Conservation (phyloP, 257 asterid species). For the Solanum bukasovii region DNA sequence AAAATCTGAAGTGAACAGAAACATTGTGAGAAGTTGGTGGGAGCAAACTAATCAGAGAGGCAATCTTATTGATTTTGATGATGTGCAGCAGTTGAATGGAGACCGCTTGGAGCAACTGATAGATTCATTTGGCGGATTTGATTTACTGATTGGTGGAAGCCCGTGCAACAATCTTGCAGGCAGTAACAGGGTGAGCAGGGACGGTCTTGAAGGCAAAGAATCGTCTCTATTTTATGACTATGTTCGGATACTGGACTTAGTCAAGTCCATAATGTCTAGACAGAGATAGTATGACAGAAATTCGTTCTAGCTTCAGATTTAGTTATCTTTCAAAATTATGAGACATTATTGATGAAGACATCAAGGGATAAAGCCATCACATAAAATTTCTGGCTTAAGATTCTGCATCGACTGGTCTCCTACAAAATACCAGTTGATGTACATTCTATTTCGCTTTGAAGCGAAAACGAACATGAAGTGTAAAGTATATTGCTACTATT, state of each 20-base stretch:
- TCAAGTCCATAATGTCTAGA: not conserved
- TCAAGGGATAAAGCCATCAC: not conserved
- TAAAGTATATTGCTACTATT: not conserved
- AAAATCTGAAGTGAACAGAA: not conserved
- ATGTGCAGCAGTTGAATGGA: not conserved
- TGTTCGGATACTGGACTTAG: not conserved
- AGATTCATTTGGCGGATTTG: not conserved
- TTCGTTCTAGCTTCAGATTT: not conserved
- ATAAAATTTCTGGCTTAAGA: not conserved
- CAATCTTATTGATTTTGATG: not conserved
- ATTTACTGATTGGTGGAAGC: not conserved
- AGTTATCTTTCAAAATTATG: not conserved
- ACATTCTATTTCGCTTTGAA: not conserved
- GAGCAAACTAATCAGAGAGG: not conserved
- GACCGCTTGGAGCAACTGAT: not conserved
- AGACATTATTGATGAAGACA: not conserved
- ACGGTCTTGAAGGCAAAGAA: not conserved
- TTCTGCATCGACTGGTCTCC: not conserved
- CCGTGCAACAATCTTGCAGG: not conserved
- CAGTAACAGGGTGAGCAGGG: not conserved
- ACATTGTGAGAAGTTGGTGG: not conserved
- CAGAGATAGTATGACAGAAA: not conserved
- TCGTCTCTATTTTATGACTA: not conserved
- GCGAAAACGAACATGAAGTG: not conserved
- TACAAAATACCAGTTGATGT: not conserved